Base-by-base conservation (phyloP, 345 rosid species). In the Salix dunnii region DNA sequence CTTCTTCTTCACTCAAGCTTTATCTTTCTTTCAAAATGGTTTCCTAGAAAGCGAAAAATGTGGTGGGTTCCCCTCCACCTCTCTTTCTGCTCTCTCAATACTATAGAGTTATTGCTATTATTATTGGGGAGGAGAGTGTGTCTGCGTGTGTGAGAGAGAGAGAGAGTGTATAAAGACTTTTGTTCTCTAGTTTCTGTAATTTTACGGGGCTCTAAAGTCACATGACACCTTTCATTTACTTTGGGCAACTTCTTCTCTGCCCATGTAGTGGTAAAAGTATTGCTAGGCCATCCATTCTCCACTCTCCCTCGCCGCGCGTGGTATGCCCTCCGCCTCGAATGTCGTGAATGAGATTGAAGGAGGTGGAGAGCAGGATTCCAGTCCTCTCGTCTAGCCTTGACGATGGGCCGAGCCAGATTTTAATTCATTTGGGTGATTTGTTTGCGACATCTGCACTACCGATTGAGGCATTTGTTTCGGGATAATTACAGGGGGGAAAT, bases 61-160 rank as follows among this genome's bases (percentile, higher is more conserved):
- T 79, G 84, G 83, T 81, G 83, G 85, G 85, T 77, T 80, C 78
- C 67, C 81, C 72, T 66, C 73, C 27, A 67, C 79, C 83, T 68
- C 76, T 67, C 60, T 80, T 85, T 78, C 80, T 70, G 76, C 27
- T 68, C 84, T 65, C 83, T 67, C 82, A 73, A 77, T 72, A 70
- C 23, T 5, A 6, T 31, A 75, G 76, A 75, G 81, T 70, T 76
- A 78, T 66, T 75, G 71, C 23, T 43, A 36, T 23, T 35, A 75
- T 62, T 35, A 79, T 69, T 64, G 68, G 66, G 72, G 78, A 25
- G 43, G 43, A 10, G 43, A 10, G 43, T 10, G 43, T 10, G 43
- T 10, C 13, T 2, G 43, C 0, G 42, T 0, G 42, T 0, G 42
- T 0, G 43, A 65, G 77, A 36, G 53, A 51, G 27, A 38, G 49